Base-by-base conservation (phyloP, 2,329 filamentous ascomycete species). In the Curvularia lunata region DNA sequence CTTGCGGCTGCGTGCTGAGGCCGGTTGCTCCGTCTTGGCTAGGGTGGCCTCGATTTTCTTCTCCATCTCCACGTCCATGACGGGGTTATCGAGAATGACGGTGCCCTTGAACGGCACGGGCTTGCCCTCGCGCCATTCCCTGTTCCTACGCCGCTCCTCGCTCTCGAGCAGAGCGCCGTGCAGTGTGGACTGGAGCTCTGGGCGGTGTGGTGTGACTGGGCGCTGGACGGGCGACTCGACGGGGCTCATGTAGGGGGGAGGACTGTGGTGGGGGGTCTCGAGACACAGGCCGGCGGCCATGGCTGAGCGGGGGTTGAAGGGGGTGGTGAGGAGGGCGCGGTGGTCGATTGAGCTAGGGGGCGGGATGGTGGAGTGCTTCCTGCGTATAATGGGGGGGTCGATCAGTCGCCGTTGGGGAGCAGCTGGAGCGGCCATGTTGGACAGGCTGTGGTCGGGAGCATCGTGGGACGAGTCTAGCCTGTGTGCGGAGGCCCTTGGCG, bases 21-120 rank as follows among this genome's bases (percentile, higher is more conserved):
- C 77, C 27, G 78, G 75, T 30, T 78, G 80, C 65, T 88, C 86
- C 4, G 81, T 78, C 63, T 85, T 85, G 40, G 85, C 80, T 56
- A 88, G 70, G 28, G 85, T 87, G 18, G 86, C 86, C 72, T 88
- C 85, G 59, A 89, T 88, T 42, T 85, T 83, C 71, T 85, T 86
- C 53, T 88, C 86, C 23, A 87, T 81, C 46, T 80, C 80, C 32
- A 77, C 73, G 42, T 81, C 80, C 54, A 77, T 72, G 66, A 77
- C 80, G 12, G 76, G 68, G 57, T 77, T 80, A 37, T 79, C 76
- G 40, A 77, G 59, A 48, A 64, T 56, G 62, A 71, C 62, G 66
- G 71, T 65, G 73, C 74, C 56, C 69, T 74, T 66, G 73, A 78
- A 59, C 64, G 75, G 74, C 67, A 80, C 78, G 5, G 80, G 79